phyloP scores from a whole-genome alignment of 768 basidiomycete species.

The Pulveroboletus sp. region DNA sequence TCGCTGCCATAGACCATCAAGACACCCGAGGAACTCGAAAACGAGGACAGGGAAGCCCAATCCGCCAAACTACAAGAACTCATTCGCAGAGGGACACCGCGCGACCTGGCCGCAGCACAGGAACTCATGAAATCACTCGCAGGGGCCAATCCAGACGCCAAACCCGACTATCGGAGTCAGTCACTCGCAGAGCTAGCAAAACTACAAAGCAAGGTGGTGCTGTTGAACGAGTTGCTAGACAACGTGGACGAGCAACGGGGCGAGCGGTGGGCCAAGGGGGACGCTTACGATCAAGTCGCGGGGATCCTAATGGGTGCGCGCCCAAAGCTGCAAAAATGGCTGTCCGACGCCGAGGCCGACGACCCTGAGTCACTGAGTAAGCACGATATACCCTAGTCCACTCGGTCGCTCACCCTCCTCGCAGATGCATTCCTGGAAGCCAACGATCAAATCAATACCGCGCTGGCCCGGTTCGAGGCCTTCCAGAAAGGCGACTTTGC shows the following conservation, averaged over 20 bases:
- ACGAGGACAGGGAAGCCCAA: constrained; percentile 92
- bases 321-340: constrained; percentile 97
- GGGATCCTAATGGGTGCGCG: constrained; percentile 75
- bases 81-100: constrained; percentile 91
- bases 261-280: constrained; percentile 83
- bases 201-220: constrained; percentile 89
- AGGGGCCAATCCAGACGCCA: constrained; percentile 92
- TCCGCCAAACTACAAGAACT: constrained; percentile 98
- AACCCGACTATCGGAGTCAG: constrained; percentile 91
- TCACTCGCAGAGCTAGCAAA: constrained; percentile 89
- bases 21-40: constrained; percentile 93
- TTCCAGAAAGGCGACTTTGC: constrained; percentile 91
- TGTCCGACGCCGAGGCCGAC: constrained; percentile 86
- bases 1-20: constrained; percentile 69
- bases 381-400: constrained; percentile 15
- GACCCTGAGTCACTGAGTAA: constrained; percentile 88
- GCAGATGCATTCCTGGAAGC: constrained; percentile 91
- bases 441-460: constrained; percentile 97
- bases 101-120: constrained; percentile 92
- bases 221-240: constrained; percentile 97
- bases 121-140: constrained; percentile 96
- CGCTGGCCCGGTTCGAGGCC: constrained; percentile 85
- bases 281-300: constrained; percentile 97
- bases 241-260: constrained; percentile 73
- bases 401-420: background rate